Conservation (phyloP, 495 filamentous ascomycete genomes). For the Tuber umbilicatum region DNA sequence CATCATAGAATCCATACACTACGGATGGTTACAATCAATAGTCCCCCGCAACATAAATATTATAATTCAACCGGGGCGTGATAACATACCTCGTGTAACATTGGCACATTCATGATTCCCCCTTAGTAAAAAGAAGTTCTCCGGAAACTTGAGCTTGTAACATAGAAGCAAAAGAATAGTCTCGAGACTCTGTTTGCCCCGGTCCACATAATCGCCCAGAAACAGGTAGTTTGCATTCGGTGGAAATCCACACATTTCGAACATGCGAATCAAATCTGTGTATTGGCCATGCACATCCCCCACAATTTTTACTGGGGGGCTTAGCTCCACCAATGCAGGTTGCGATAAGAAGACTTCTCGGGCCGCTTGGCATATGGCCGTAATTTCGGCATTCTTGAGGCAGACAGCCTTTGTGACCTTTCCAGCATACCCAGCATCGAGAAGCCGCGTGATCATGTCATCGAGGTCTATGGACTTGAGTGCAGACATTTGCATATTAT, state of each 20-base stretch:
- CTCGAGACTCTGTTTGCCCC: slow-evolving; percentile 94
- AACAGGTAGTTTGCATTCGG: slow-evolving; percentile 92
- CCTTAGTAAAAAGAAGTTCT: slow-evolving; percentile 96
- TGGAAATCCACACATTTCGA: slow-evolving; percentile 98
- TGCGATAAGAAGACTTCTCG: slow-evolving; percentile 86
- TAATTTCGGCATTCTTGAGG: slow-evolving; percentile 95
- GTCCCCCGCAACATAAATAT: background rate
- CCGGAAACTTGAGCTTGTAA: slow-evolving; percentile 97
- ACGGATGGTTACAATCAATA: slow-evolving; percentile 13
- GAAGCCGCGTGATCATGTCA: slow-evolving; percentile 89
- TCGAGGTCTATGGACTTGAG: slow-evolving; percentile 89
- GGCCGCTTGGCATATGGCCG: slow-evolving; percentile 77
- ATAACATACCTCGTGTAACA: slow-evolving; percentile 61
- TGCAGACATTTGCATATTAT: slow-evolving; percentile 60
- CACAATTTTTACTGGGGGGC: slow-evolving; percentile 97
- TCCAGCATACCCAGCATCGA: slow-evolving; percentile 90
- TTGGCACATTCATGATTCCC: slow-evolving; percentile 99
- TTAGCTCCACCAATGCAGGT: slow-evolving; percentile 82
- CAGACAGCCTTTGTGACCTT: slow-evolving; percentile 97
- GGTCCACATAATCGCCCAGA: slow-evolving; percentile 94
- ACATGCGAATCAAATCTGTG: slow-evolving; percentile 92
- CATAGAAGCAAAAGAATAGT: slow-evolving; percentile 92
- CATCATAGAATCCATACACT: slow-evolving; percentile 98
- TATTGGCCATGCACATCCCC: slow-evolving; percentile 98
- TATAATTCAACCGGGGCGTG: background rate